phyloP scores from a whole-genome alignment of 108 stramenopile species.

The Fragilaria crotonensis region DNA sequence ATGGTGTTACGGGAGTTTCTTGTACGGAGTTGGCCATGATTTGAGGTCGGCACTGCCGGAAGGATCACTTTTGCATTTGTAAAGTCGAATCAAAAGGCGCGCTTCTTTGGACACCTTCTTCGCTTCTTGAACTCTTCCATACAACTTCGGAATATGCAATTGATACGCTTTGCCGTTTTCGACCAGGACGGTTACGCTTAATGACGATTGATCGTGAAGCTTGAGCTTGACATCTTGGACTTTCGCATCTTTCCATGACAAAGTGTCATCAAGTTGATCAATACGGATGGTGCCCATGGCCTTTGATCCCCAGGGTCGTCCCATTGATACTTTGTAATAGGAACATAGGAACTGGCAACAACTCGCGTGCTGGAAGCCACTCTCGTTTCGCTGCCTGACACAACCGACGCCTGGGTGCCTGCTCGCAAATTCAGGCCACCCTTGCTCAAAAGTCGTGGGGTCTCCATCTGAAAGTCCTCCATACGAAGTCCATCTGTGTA shows the following conservation, averaged over 20 bases:
- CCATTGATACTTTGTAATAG: slow-evolving; percentile 70
- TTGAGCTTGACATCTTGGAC: slow-evolving; percentile 28
- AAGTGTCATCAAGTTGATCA: slow-evolving; percentile 35
- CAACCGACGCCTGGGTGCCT: neutral
- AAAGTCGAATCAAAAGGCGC: slow-evolving; percentile 48
- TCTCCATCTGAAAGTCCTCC: slow-evolving; percentile 81
- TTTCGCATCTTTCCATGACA: slow-evolving; percentile 34
- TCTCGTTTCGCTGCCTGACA: neutral
- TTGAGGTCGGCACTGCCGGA: neutral
- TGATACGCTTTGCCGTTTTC: slow-evolving; percentile 29
- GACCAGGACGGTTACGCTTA: slow-evolving; percentile 23
- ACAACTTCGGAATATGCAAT: slow-evolving; percentile 49
- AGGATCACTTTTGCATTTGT: slow-evolving; percentile 18
- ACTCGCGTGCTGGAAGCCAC: neutral
- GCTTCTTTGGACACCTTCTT: slow-evolving; percentile 43
- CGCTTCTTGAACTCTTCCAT: slow-evolving; percentile 47
- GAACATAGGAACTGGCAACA: neutral
- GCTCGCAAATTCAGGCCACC: slow-evolving; percentile 31
- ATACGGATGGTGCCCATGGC: slow-evolving; percentile 67
- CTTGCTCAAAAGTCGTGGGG: slow-evolving; percentile 55
- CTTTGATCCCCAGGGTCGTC: slow-evolving; percentile 66
- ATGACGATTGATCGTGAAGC: slow-evolving; percentile 35
- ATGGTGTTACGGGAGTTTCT: too few species aligned
- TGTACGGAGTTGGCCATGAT: slow-evolving; percentile 2
- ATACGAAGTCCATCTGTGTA: slow-evolving; percentile 74